Evolutionary conservation across 805 yeast genomes (phyloP).

Genomic region (Alloascoidea hylecoeti): DNA sequence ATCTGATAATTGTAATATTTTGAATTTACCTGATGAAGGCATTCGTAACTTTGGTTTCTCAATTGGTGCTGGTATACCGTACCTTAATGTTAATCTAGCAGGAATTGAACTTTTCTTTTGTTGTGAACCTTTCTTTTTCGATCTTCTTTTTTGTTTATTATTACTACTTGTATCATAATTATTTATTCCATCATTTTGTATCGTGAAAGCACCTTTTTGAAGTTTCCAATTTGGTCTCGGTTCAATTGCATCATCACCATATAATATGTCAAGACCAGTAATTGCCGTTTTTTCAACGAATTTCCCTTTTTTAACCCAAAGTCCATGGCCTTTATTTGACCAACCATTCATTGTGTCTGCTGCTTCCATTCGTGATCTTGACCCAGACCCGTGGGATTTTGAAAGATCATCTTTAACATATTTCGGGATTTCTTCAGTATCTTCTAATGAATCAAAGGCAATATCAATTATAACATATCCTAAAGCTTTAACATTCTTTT

Average conservation of each 20-base stretch:
- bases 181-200: no score
- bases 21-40: conserved; percentile 37
- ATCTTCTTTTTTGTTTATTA: conserved; percentile 12
- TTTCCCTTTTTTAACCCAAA: conserved; percentile 46
- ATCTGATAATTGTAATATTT: conserved; percentile 83
- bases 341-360: conserved; percentile 9
- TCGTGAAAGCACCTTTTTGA: conserved; percentile 13
- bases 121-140: neutral
- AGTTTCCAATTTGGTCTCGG: conserved; percentile 64
- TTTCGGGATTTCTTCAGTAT: neutral
- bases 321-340: conserved; percentile 22
- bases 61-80: neutral
- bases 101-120: neutral
- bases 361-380: neutral
- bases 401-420: neutral
- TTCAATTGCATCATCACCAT: conserved; percentile 60
- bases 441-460: conserved; percentile 4
- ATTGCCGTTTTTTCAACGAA: conserved; percentile 23
- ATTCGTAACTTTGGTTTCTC: conserved; percentile 21
- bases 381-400: neutral
- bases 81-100: neutral
- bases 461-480: conserved; percentile 7
- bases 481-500: conserved; percentile 7
- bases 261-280: conserved; percentile 53
- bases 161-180: conserved; percentile 12